These are phyloP conservation scores for Stephania yunnanensis DNA, from an alignment of 164 flowering plant genomes.

Conservation along the genomic window DNA sequence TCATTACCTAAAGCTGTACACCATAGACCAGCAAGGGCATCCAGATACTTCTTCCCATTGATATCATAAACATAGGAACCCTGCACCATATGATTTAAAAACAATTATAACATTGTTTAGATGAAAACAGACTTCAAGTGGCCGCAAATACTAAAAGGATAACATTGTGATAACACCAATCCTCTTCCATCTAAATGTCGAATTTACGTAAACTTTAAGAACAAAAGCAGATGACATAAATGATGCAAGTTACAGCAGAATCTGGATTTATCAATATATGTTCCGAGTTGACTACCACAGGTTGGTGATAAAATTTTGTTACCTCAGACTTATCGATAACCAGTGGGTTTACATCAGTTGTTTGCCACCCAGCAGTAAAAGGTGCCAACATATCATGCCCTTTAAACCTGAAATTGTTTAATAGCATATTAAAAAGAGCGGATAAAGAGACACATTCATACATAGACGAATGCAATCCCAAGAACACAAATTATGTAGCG, in stretches of 20 bases:
- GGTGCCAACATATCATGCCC: slow-evolving; percentile 99
- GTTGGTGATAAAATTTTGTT: slow-evolving; percentile 4
- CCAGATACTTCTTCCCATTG: slow-evolving; percentile 86
- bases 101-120: not conserved
- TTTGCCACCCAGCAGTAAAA: slow-evolving; percentile 94
- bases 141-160: not conserved
- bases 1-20: slow-evolving; percentile 80
- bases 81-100: slow-evolving; percentile 33
- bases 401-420: slow-evolving; percentile 43
- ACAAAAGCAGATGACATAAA: not conserved
- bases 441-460: not conserved
- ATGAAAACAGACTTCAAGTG: not conserved
- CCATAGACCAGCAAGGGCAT: slow-evolving; percentile 96
- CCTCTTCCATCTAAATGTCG: not conserved
- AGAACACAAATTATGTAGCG: not conserved
- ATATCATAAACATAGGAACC: slow-evolving; percentile 78
- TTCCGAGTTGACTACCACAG: not conserved
- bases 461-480: not conserved
- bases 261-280: not conserved
- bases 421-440: not conserved
- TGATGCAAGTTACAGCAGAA: not conserved
- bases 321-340: slow-evolving; percentile 91
- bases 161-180: not conserved
- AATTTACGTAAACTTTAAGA: not conserved
- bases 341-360: slow-evolving; percentile 63